These are phyloP conservation scores for Chlorella ohadii DNA, from an alignment of 139 green algal species.

Conservation along the genomic window DNA sequence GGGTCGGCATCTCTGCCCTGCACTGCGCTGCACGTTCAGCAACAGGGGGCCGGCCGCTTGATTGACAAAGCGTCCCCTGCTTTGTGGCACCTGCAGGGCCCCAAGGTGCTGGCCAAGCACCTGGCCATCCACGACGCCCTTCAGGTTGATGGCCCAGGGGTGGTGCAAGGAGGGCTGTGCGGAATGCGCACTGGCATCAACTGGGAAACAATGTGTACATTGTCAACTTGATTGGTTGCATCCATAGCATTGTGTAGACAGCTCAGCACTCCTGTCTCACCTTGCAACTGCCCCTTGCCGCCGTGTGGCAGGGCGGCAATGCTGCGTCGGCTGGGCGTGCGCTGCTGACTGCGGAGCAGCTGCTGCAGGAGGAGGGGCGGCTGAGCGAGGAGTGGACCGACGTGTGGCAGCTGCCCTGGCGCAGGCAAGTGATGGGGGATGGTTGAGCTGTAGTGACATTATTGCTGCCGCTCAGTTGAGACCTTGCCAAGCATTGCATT, in stretches of 20 bases:
- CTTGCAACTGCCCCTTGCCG: no score
- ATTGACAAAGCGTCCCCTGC: not conserved
- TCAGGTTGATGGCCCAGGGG: no score
- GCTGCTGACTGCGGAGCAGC: constrained; percentile 44
- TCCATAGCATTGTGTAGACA: no score
- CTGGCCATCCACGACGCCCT: constrained; percentile 37
- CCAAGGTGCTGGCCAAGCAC: constrained; percentile 17
- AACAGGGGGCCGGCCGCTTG: no score
- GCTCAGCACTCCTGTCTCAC: no score
- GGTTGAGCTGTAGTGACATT: not conserved
- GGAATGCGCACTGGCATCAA: no score
- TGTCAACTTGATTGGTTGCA: no score
- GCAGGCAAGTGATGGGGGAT: constrained; percentile 3
- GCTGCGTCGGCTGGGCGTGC: constrained; percentile 33
- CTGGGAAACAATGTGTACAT: no score
- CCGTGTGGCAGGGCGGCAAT: not conserved
- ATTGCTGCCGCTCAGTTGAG: not conserved
- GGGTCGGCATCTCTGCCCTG: no score
- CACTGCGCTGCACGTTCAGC: no score
- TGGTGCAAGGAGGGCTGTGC: no score
- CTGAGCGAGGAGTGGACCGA: constrained; percentile 51
- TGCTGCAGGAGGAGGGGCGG: constrained; percentile 36
- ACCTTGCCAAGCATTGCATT: no score
- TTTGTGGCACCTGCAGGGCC: constrained; percentile 18
- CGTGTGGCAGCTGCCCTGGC: constrained; percentile 60